Conservation (phyloP, 352 stramenopile species). For the Phytophthora pluvialis region DNA sequence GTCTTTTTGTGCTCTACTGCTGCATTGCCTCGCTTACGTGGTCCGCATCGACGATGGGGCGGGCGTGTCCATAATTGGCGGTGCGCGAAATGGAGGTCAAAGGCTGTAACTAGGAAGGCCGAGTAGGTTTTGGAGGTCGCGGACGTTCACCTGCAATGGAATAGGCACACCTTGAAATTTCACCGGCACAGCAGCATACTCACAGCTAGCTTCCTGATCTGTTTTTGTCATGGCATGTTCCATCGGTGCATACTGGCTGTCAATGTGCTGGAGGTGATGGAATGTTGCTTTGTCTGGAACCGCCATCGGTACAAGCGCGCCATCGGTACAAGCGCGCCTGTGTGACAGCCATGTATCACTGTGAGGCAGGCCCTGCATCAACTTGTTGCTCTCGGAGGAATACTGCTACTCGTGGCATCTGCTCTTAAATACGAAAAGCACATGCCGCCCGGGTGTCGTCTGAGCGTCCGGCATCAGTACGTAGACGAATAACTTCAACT, state of each 20-base stretch:
- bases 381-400: constrained; percentile 11
- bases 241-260: constrained; percentile 1
- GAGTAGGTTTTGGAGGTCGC: constrained; percentile 1
- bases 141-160: constrained; percentile 8
- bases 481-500: constrained; percentile 19
- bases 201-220: neutral
- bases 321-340: constrained; percentile 16
- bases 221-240: neutral
- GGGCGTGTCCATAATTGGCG: neutral
- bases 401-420: constrained; percentile 17
- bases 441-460: neutral
- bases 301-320: neutral
- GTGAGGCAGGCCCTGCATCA: neutral
- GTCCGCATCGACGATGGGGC: constrained; percentile 10
- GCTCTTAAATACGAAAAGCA: constrained; percentile 13
- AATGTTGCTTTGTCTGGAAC: constrained; percentile 15
- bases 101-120: constrained; percentile 13
- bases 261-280: constrained; percentile 9
- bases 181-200: constrained; percentile 1
- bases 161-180: constrained; percentile 10
- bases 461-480: constrained; percentile 12
- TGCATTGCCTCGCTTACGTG: constrained; percentile 2
- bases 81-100: constrained; percentile 7
- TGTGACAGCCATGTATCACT: constrained; percentile 21
- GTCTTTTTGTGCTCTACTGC: constrained; percentile 6